Evolutionary conservation across 2,329 filamentous ascomycete genomes (phyloP).

Genomic region (Chaetomium olivaceum): DNA sequence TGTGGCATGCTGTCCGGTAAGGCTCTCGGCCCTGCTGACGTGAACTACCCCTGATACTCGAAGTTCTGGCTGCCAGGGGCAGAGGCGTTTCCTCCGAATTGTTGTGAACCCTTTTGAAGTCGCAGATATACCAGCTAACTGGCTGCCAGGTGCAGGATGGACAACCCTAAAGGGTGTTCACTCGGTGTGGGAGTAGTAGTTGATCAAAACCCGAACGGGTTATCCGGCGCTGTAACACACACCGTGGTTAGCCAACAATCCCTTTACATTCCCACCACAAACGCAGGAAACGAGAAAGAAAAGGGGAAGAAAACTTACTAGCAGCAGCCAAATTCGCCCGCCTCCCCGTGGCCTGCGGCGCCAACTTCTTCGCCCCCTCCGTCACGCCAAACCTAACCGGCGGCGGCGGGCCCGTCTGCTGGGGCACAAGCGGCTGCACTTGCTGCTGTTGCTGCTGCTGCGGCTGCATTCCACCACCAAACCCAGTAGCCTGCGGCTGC

Average conservation of each 20-base stretch:
- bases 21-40: not conserved
- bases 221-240: conserved; percentile 23
- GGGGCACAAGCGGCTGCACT: conserved; percentile 62
- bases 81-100: not conserved
- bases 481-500: conserved; percentile 19
- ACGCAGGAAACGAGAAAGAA: not conserved
- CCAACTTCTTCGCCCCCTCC: conserved; percentile 70
- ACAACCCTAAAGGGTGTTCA: not conserved
- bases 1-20: no score
- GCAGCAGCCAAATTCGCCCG: conserved; percentile 91
- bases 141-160: not conserved
- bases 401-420: conserved; percentile 83
- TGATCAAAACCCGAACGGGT: conserved; percentile 28
- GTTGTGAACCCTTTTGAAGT: not conserved
- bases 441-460: conserved; percentile 33
- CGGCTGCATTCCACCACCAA: conserved; percentile 28
- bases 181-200: not conserved
- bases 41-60: not conserved
- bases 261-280: not conserved
- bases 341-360: conserved; percentile 82
- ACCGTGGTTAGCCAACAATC: conserved; percentile 1
- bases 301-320: conserved; percentile 67
- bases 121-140: not conserved
- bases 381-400: conserved; percentile 85
- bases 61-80: not conserved